Conservation (phyloP, 129 eudicot species). For the Helianthus tuberosus region DNA sequence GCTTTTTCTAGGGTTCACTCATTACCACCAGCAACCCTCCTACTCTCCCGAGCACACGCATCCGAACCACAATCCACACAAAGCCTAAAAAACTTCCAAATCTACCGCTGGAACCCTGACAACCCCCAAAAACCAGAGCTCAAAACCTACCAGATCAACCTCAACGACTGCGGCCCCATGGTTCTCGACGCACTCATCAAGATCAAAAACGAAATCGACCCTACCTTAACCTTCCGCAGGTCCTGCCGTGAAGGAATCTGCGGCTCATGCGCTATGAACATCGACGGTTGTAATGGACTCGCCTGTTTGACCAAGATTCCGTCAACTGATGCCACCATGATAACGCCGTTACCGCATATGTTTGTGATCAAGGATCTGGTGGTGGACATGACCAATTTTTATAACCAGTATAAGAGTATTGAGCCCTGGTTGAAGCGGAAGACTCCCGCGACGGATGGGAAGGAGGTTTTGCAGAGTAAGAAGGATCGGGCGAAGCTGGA, state of each 20-base stretch:
- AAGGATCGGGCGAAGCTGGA: slow-evolving; percentile 80
- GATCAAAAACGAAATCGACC: slow-evolving; percentile 86
- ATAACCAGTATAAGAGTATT: slow-evolving; percentile 89
- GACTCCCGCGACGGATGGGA: slow-evolving; percentile 57
- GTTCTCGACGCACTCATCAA: slow-evolving; percentile 87
- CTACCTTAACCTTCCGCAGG: slow-evolving; percentile 80
- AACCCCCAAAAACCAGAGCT: slow-evolving; percentile 67
- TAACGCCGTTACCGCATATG: slow-evolving; percentile 94
- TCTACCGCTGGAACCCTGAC: slow-evolving; percentile 89
- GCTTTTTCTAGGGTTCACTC: slow-evolving; percentile 41
- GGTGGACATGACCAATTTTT: slow-evolving; percentile 94
- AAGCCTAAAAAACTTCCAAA: slow-evolving; percentile 68
- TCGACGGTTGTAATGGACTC: slow-evolving; percentile 80
- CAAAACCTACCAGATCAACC: slow-evolving; percentile 66
- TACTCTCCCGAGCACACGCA: slow-evolving; percentile 45
- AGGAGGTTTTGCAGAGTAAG: slow-evolving; percentile 81
- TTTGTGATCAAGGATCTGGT: slow-evolving; percentile 95
- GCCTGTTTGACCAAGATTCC: slow-evolving; percentile 84
- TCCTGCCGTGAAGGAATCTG: slow-evolving; percentile 96
- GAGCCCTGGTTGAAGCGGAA: slow-evolving; percentile 99
- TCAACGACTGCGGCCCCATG: slow-evolving; percentile 92
- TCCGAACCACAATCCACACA: slow-evolving; percentile 40
- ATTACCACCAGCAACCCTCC: slow-evolving; percentile 45
- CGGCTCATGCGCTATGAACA: slow-evolving; percentile 96
- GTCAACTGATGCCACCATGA: slow-evolving; percentile 39